Conservation (phyloP, 441 rosid species). For the Gossypium trilobum region DNA sequence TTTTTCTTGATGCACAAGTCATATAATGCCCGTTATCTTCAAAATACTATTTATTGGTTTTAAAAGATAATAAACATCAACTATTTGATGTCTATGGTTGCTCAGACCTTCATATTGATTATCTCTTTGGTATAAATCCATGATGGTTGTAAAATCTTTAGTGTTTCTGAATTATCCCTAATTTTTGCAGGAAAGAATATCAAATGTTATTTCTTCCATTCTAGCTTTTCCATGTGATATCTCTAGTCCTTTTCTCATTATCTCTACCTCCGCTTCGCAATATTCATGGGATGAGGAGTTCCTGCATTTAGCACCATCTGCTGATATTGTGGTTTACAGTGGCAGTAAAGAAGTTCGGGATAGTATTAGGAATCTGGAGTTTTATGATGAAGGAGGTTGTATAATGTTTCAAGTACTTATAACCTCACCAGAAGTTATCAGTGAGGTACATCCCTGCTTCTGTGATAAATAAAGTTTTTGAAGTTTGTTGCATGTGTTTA, state of each 20-base stretch:
- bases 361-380: slow-evolving; percentile 36
- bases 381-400: slow-evolving; percentile 30
- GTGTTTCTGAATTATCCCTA: neutral
- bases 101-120: neutral
- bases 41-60: neutral
- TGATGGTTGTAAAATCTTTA: neutral
- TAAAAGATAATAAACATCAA: neutral
- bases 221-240: slow-evolving; percentile 24
- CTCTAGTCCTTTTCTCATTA: slow-evolving; percentile 39
- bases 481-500: neutral
- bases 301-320: slow-evolving; percentile 29
- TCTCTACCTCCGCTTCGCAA: slow-evolving; percentile 34
- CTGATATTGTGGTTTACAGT: slow-evolving; percentile 36
- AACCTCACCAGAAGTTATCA: slow-evolving; percentile 38
- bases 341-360: slow-evolving; percentile 35
- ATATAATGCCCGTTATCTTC: neutral
- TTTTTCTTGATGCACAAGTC: neutral
- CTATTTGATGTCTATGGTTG: slow-evolving; percentile 6
- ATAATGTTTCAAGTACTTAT: slow-evolving; percentile 44
- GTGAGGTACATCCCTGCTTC: slow-evolving; percentile 34
- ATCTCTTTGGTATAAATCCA: neutral
- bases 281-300: slow-evolving; percentile 47
- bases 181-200: slow-evolving; percentile 43
- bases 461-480: slow-evolving; percentile 4
- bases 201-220: slow-evolving; percentile 36